Evolutionary conservation across 345 rosid species (phyloP), one percentile per base, ranked within the genome.

Genomic region (Salix exigua): DNA sequence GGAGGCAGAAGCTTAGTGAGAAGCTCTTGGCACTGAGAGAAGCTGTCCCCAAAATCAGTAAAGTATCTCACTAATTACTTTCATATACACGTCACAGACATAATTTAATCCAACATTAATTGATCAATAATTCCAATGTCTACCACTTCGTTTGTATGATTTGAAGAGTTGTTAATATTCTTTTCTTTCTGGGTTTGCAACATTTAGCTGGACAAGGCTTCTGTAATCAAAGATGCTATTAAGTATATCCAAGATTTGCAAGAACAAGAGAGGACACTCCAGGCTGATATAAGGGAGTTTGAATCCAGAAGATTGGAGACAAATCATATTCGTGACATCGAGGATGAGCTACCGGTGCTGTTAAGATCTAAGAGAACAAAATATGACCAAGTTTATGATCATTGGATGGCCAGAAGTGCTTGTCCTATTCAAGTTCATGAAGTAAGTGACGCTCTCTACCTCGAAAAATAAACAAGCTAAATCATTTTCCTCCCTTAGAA

Each of bases 41-140:
- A 25, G 98, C 93, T 71, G 98, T 96, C 77, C 99, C 99, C 42
- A 96, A 92, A 58, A 96, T 96, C 46, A 96, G 91, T 75, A 96
- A 93, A 91, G 97, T 92, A 42, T 6, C 7, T 35, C 37, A 35
- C 37, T 35, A 35, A 35, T 35, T 35, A 35, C 7, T 4, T 35
- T 35, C 37, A 35, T 35, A 35, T 35, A 35, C 7, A 35, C 5
- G 1, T 35, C 37, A 35, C 37, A 35, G 37, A 35, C 37, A 35
- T 35, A 35, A 35, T 35, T 35, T 35, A 35, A 35, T 35, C 7
- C 37, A 35, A 35, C 37, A 35, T 5, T 35, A 35, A 35, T 5
- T 5, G 37, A 35, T 35, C 37, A 35, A 35, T 35, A 35, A 35
- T 35, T 35, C 37, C 37, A 35, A 35, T 30, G 60, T 42, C 10